Evolutionary conservation across 176 grass and related monocot species (phyloP).

Genomic region (Carex scoparia): DNA sequence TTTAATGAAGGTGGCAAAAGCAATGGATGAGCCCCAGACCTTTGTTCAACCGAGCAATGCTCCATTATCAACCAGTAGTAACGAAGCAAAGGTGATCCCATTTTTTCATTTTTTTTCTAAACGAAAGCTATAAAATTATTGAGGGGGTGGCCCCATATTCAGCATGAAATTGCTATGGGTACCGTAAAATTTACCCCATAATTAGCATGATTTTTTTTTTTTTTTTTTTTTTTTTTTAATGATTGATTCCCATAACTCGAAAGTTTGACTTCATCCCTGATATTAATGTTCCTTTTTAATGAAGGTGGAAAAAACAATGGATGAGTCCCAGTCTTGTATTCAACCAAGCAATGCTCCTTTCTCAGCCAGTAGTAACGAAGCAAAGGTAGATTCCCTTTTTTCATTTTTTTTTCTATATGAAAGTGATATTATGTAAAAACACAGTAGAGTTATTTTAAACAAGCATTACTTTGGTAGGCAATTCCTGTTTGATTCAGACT

Average conservation of each 20-base stretch:
- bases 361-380: conserved; percentile 23
- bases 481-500: neutral
- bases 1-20: conserved; percentile 42
- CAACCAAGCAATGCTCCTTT: conserved; percentile 27
- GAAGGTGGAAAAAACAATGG: conserved; percentile 43
- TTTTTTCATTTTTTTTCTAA: conserved; percentile 8
- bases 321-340: conserved; percentile 37
- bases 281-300: conserved; percentile 8
- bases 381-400: conserved; percentile 38
- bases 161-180: too few relatives aligned
- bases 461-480: neutral
- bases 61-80: conserved; percentile 19
- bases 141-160: too few relatives aligned
- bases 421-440: neutral
- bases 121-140: neutral
- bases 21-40: conserved; percentile 32
- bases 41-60: conserved; percentile 29
- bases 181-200: too few relatives aligned
- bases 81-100: conserved; percentile 37
- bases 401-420: neutral
- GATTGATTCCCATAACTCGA: too few relatives aligned
- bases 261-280: too few relatives aligned
- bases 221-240: too few relatives aligned
- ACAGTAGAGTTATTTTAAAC: neutral
- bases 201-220: too few relatives aligned